Evolutionary conservation across 2,329 filamentous ascomycete species (phyloP).

Genomic region (Trichoderma polysporum): DNA sequence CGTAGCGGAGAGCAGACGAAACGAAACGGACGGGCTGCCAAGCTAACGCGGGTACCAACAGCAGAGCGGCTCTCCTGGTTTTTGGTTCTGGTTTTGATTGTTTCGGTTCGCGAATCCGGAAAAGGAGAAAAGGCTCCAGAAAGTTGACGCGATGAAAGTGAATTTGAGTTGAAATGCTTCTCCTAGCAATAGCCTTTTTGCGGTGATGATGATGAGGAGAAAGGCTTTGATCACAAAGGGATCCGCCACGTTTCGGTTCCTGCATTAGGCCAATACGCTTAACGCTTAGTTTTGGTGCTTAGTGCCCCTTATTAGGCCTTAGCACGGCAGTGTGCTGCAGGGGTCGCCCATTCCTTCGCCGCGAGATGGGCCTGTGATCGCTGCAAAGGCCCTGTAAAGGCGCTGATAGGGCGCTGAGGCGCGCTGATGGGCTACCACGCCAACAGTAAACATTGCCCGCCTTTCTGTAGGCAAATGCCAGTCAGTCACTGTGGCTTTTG

Average conservation of each 20-base stretch:
- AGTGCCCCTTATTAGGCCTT: background rate
- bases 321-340: constrained; percentile 10
- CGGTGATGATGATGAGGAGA: background rate
- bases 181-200: background rate
- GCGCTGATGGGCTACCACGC: background rate
- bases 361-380: background rate
- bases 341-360: background rate
- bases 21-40: background rate
- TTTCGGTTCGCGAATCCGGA: background rate
- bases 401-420: background rate
- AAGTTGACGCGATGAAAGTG: background rate
- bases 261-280: constrained; percentile 15
- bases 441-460: background rate
- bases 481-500: too few species aligned
- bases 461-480: too few species aligned
- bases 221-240: background rate
- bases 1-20: constrained; percentile 6
- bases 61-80: background rate
- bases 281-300: constrained; percentile 1
- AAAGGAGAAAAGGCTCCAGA: too few species aligned
- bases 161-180: background rate
- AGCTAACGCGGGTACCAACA: background rate
- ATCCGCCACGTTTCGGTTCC: constrained; percentile 19
- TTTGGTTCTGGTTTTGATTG: background rate
- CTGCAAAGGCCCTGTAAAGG: background rate